Conservation (phyloP, 148 eudicot species). For the Rhododendron ferrugineum region DNA sequence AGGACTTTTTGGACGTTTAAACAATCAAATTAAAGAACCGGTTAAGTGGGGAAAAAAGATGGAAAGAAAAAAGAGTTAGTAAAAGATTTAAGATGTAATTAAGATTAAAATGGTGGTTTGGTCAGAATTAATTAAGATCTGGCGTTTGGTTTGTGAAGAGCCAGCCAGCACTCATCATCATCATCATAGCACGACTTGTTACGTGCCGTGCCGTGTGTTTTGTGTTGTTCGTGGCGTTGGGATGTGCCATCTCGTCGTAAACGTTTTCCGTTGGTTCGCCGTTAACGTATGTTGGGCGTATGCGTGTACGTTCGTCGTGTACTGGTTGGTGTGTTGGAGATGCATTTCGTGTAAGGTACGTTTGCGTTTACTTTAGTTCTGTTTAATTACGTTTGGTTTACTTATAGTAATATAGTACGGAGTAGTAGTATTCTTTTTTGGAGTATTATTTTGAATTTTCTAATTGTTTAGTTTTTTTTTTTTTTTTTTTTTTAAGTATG, state of each 20-base stretch:
- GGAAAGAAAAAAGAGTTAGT: background rate
- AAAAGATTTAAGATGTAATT: background rate
- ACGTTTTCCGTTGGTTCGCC: background rate
- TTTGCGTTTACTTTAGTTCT: background rate
- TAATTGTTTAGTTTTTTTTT: background rate
- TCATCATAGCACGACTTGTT: background rate
- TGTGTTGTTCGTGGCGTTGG: background rate
- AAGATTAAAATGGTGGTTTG: background rate
- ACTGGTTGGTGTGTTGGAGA: background rate
- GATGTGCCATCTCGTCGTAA: background rate
- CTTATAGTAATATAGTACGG: background rate
- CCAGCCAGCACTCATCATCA: background rate
- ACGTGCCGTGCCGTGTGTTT: conserved; percentile 1
- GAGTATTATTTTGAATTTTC: background rate
- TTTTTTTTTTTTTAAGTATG: background rate
- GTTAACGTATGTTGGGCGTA: background rate
- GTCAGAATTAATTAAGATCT: background rate
- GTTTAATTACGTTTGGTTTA: background rate
- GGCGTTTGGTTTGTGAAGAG: conserved; percentile 10
- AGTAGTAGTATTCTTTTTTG: background rate
- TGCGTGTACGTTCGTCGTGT: background rate
- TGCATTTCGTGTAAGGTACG: conserved; percentile 11
- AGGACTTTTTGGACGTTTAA: conserved; percentile 15
- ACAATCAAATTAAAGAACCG: background rate
- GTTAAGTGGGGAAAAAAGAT: background rate